Evolutionary conservation across 345 rosid species (phyloP).

Genomic region (Turritis glabra): DNA sequence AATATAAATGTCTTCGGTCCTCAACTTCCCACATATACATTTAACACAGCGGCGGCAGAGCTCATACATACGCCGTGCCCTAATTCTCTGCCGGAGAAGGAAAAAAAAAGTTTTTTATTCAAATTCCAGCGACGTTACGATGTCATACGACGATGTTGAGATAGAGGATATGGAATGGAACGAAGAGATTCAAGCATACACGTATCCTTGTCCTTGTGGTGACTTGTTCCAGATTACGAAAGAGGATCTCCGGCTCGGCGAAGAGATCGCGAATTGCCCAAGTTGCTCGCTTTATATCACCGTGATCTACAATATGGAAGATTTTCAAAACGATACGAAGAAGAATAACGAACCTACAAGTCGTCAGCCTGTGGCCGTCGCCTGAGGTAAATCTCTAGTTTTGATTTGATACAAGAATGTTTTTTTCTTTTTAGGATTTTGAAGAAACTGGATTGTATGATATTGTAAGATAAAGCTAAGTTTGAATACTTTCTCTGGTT

Average conservation of each 20-base stretch:
- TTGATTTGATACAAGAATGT: too few species aligned
- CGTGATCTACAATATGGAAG: slow-evolving; percentile 82
- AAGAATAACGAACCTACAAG: slow-evolving; percentile 45
- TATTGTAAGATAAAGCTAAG: neutral
- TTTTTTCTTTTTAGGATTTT: neutral
- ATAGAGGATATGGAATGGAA: slow-evolving; percentile 98
- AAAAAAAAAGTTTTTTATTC: neutral
- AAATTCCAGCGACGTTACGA: slow-evolving; percentile 25
- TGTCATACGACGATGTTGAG: slow-evolving; percentile 99
- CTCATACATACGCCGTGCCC: slow-evolving; percentile 2
- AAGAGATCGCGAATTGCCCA: slow-evolving; percentile 87
- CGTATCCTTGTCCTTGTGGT: slow-evolving; percentile 95
- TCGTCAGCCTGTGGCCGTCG: slow-evolving; percentile 58
- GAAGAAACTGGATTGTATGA: neutral
- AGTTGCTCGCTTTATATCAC: slow-evolving; percentile 94
- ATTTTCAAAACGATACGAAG: slow-evolving; percentile 53
- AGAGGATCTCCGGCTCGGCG: slow-evolving; percentile 81
- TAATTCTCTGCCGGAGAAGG: slow-evolving; percentile 27
- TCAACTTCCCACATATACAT: neutral
- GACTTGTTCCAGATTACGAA: slow-evolving; percentile 88
- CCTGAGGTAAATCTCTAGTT: slow-evolving; percentile 41
- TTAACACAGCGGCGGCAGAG: slow-evolving; percentile 27
- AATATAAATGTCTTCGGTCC: neutral
- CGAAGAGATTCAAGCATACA: slow-evolving; percentile 71
- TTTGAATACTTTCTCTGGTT: neutral